Percentiles rank a stretch among this genome's conserved stretches.
These are phyloP conservation scores for Hansenula lynferdii DNA, from an alignment of 1,139 yeast genomes.

Conservation along the genomic window DNA sequence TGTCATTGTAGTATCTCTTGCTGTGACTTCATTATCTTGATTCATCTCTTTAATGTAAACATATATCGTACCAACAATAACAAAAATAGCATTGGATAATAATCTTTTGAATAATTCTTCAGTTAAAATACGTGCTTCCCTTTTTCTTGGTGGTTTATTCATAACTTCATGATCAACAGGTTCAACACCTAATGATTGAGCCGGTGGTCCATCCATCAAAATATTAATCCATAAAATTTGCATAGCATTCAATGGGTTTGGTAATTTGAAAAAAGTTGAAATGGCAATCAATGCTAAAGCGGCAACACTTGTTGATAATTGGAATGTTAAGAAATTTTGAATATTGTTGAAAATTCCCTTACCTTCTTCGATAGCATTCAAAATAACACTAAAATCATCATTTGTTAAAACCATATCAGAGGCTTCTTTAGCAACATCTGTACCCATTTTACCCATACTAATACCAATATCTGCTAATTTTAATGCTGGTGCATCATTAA, in stretches of 20 bases:
- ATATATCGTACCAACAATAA: conserved; percentile 76
- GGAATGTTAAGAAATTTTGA: conserved; percentile 91
- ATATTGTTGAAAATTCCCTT: conserved; percentile 94
- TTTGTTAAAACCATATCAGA: conserved; percentile 97
- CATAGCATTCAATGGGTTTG: conserved; percentile 98
- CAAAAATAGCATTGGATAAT: conserved; percentile 66
- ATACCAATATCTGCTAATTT: conserved; percentile 97
- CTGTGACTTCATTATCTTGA: conserved; percentile 68
- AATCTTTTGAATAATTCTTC: conserved; percentile 63
- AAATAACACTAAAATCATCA: conserved; percentile 90
- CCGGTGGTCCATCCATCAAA: conserved; percentile 99
- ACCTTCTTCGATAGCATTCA: conserved; percentile 93
- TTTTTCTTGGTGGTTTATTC: conserved; percentile 89
- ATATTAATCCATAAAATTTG: conserved; percentile 97
- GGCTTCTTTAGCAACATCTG: conserved; percentile 98
- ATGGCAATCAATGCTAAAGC: conserved; percentile 87
- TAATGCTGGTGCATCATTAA: conserved; percentile 98
- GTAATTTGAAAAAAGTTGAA: conserved; percentile 79
- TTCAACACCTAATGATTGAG: conserved; percentile 95
- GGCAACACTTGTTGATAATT: conserved; percentile 91
- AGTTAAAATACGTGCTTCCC: conserved; percentile 80
- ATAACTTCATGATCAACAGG: conserved; percentile 94
- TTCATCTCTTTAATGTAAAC: conserved; percentile 78
- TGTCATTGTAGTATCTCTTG: conserved; percentile 98
- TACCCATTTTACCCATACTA: conserved; percentile 95